Percentiles rank a stretch among this genome's conserved stretches.
phyloP scores from a whole-genome alignment of 73 alveolate genomes.

The Blepharisma stoltei region DNA sequence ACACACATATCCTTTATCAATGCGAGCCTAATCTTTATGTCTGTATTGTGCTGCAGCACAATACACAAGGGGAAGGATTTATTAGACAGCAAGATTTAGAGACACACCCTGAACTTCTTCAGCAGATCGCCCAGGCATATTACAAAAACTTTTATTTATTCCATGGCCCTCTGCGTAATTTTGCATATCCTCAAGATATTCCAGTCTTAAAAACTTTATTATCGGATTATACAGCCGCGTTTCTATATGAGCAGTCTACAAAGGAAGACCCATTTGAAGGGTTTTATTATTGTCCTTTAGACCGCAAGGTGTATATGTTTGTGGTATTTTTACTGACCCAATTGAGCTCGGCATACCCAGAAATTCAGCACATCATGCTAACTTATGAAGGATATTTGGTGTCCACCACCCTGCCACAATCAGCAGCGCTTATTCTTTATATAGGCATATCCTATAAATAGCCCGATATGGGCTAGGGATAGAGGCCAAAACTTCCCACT shows the following conservation, averaged over 20 bases:
- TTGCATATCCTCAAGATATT: conserved; percentile 17
- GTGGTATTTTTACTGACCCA: not conserved
- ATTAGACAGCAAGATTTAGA: conserved; percentile 23
- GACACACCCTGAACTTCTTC: conserved; percentile 13
- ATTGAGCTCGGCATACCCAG: not conserved
- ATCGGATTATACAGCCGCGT: not conserved
- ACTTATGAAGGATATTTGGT: conserved; percentile 10
- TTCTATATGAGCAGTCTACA: not conserved
- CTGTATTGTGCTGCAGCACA: conserved; percentile 12
- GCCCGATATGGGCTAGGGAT: too few relatives aligned
- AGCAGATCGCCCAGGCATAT: not conserved
- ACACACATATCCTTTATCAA: conserved; percentile 19
- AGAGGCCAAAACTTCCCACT: too few relatives aligned
- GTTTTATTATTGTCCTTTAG: conserved; percentile 23
- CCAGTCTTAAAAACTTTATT: not conserved
- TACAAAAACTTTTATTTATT: conserved; percentile 12
- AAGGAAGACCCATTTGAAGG: conserved; percentile 19
- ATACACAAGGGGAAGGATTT: not conserved
- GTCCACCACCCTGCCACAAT: not conserved
- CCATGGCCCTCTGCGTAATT: conserved; percentile 2
- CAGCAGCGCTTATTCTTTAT: not conserved
- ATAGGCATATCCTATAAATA: too few relatives aligned
- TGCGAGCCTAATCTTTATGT: conserved; percentile 15
- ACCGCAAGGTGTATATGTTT: conserved; percentile 14
- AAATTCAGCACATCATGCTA: not conserved